phyloP scores from a whole-genome alignment of 116 monocot species.

The Zostera marina region DNA sequence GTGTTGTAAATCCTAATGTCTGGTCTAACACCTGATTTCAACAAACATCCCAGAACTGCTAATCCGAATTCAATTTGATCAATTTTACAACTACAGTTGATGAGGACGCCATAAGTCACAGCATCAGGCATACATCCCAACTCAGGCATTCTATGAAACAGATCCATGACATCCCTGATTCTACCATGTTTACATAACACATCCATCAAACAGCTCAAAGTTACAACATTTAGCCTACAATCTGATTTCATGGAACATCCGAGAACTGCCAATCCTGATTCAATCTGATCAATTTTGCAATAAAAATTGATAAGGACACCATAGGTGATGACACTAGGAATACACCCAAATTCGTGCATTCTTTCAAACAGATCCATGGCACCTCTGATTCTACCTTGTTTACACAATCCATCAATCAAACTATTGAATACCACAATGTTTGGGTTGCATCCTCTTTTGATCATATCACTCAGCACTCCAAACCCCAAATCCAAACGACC shows the following conservation, averaged over 20 bases:
- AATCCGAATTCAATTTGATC: background rate
- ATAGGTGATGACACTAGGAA: too few species aligned
- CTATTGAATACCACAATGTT: background rate
- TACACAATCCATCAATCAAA: slow-evolving; percentile 2
- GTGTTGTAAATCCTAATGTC: slow-evolving; percentile 9
- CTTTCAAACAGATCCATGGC: background rate
- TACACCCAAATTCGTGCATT: too few species aligned
- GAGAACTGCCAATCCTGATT: too few species aligned
- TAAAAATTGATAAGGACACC: background rate
- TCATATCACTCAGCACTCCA: background rate
- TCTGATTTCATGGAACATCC: background rate
- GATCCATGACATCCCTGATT: background rate
- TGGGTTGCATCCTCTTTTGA: slow-evolving; percentile 1
- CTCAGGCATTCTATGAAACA: background rate
- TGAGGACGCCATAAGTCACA: background rate
- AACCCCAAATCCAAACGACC: background rate
- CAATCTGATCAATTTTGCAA: background rate
- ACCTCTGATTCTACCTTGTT: background rate
- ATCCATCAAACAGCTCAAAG: background rate
- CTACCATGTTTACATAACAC: background rate
- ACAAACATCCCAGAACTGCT: background rate
- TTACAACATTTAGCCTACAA: background rate
- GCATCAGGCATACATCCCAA: background rate
- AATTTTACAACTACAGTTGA: background rate
- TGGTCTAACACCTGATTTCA: slow-evolving; percentile 3